Evolutionary conservation across 345 rosid genomes (phyloP), one percentile per base, ranked within the genome.

Genomic region (Isatis tinctoria): DNA sequence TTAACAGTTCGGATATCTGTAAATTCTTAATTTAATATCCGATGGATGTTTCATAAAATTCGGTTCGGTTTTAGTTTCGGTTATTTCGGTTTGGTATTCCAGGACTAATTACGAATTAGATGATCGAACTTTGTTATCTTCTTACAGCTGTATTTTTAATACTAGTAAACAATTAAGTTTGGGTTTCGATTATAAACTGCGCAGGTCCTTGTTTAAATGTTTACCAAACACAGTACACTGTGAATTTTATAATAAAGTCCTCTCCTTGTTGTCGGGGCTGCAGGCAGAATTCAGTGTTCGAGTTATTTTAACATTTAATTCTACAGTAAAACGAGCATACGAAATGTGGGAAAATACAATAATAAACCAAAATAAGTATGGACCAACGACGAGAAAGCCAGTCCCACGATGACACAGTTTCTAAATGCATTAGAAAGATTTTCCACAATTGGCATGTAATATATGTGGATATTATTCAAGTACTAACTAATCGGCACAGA

Each of bases 301-400:
- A n/a, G n/a, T n/a, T 30, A 56, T 14, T 22, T 10, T 4, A 27
- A 16, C 48, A 60, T 22, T 26, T 24, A 61, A 1, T 40, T 40
- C 18, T 27, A 40, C 35, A 40, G 6, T 20, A 35, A 20, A 49
- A 44, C 2, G 14, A 60, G 2, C 4, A 28, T 24, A 49, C 0
- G 4, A 49, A 33, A 33, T 37, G 2, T 49, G 32, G 28, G 35
- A 49, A 22, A 4, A 2, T 10, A 28, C 7, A 27, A 43, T 18
- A 56, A 70, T 14, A 3, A 26, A 58, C 12, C 35, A 45, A 32
- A 47, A 47, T 60, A 70, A 27, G 49, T 7, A 36, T 71, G 65
- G 74, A 57, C 74, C 74, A 59, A 48, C 18, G 60, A 60, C 49
- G 40, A 17, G 67, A 67, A 45, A 41, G 10, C 17, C 22, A 69